Evolutionary conservation across 2,329 filamentous ascomycete genomes (phyloP).

Genomic region (Dryadomyces quercus-mongolicae): DNA sequence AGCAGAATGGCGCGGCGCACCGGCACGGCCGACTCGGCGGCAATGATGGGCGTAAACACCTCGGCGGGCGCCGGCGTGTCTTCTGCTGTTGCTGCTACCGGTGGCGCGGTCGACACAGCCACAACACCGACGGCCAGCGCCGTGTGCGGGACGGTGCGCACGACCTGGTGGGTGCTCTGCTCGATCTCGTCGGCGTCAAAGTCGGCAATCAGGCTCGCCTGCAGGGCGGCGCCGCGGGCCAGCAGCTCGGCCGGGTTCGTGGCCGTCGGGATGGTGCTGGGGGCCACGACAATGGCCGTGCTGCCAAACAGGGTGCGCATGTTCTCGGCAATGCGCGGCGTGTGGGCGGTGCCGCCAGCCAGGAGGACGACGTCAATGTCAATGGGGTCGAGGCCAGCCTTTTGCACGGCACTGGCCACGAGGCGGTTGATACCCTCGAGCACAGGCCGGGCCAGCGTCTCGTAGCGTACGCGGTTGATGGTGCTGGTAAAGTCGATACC

Average conservation of each 20-base stretch:
- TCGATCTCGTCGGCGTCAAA: constrained; percentile 91
- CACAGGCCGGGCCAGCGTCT: constrained; percentile 75
- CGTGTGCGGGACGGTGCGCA: constrained; percentile 88
- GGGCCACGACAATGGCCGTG: constrained; percentile 66
- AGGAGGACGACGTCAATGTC: constrained; percentile 94
- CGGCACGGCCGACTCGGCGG: constrained; percentile 79
- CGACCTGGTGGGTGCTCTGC: constrained; percentile 88
- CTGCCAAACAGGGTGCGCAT: constrained; percentile 70
- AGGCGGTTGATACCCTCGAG: constrained; percentile 81
- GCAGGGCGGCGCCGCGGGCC: constrained; percentile 84
- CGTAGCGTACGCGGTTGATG: constrained; percentile 87
- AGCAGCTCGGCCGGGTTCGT: constrained; percentile 90
- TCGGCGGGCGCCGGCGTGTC: too few species aligned
- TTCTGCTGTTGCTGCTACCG: too few species aligned
- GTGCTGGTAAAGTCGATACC: constrained; percentile 86
- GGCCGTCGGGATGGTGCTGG: constrained; percentile 62
- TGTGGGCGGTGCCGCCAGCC: constrained; percentile 84
- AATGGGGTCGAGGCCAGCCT: constrained; percentile 82
- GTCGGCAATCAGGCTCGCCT: constrained; percentile 87
- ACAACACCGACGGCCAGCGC: constrained; percentile 80
- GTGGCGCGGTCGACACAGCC: constrained; percentile 49
- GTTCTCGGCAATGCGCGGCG: constrained; percentile 80
- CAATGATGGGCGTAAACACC: constrained; percentile 69
- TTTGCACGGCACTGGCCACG: constrained; percentile 75
- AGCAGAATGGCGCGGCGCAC: constrained; percentile 77